Conservation (phyloP, 176 grass and related monocot species). For the Oryza punctata region DNA sequence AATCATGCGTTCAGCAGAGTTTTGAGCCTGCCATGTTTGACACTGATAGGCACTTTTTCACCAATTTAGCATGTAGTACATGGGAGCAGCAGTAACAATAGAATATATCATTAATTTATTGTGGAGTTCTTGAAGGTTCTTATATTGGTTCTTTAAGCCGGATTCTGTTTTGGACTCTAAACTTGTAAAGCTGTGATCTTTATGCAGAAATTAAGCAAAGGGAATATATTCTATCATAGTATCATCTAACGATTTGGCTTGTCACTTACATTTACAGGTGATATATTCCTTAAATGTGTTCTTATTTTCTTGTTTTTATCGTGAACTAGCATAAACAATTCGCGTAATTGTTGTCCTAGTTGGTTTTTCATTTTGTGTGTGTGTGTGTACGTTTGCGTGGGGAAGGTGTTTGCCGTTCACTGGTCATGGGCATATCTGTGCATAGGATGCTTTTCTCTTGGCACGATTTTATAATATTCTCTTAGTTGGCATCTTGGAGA, state of each 20-base stretch:
- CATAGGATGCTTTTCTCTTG: slow-evolving; percentile 12
- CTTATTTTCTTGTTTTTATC: background rate
- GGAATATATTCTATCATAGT: background rate
- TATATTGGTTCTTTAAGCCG: background rate
- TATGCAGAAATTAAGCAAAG: background rate
- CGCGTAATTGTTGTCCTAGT: background rate
- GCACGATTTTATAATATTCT: slow-evolving; percentile 1
- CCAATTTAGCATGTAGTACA: background rate
- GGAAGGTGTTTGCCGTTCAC: background rate
- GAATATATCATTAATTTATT: background rate
- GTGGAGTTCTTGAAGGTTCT: background rate
- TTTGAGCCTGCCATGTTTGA: slow-evolving; percentile 2
- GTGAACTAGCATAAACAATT: background rate
- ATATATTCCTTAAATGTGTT: background rate
- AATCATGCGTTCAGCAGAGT: background rate
- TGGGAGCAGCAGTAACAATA: background rate
- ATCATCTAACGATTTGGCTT: background rate
- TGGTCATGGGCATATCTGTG: background rate
- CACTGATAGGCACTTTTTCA: background rate
- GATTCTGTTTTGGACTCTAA: background rate
- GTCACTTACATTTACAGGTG: background rate
- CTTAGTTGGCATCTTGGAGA: slow-evolving; percentile 5
- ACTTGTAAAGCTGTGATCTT: slow-evolving; percentile 9
- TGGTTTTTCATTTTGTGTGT: background rate
- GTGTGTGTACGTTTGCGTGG: background rate